A percentile compares a stretch with the other conserved stretches of the same genome.
Evolutionary conservation across 345 rosid species (phyloP).

Genomic region (Corchorus capsularis): DNA sequence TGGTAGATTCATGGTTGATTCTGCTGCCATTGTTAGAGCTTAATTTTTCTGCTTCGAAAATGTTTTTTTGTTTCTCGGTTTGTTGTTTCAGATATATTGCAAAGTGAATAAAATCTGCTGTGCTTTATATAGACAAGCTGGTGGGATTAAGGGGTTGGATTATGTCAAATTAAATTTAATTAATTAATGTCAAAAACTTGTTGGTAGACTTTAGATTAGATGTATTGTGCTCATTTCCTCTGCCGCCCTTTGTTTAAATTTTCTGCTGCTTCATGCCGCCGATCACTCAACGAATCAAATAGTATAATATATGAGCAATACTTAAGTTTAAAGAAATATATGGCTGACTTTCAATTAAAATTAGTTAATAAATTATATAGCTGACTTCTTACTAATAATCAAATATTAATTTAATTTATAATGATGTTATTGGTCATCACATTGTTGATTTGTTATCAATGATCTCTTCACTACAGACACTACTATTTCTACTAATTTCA

Average conservation of each 20-base stretch:
- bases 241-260: constrained; percentile 3
- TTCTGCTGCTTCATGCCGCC: background rate
- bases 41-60: background rate
- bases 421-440: too few relatives aligned
- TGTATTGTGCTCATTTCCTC: background rate
- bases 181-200: background rate
- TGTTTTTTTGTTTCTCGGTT: background rate
- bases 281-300: background rate
- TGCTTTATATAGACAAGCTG: background rate
- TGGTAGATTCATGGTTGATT: background rate
- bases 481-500: too few relatives aligned
- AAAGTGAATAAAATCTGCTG: background rate
- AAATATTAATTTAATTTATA: too few relatives aligned
- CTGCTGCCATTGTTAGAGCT: background rate
- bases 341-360: background rate
- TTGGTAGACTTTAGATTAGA: background rate
- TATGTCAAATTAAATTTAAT: background rate
- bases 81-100: background rate
- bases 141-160: too few relatives aligned
- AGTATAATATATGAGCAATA: background rate
- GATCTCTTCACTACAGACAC: too few relatives aligned
- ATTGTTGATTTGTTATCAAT: too few relatives aligned
- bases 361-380: background rate
- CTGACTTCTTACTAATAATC: too few relatives aligned
- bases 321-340: background rate